Conservation (phyloP, 2,329 filamentous ascomycete genomes). For the Fusarium papillatum region DNA sequence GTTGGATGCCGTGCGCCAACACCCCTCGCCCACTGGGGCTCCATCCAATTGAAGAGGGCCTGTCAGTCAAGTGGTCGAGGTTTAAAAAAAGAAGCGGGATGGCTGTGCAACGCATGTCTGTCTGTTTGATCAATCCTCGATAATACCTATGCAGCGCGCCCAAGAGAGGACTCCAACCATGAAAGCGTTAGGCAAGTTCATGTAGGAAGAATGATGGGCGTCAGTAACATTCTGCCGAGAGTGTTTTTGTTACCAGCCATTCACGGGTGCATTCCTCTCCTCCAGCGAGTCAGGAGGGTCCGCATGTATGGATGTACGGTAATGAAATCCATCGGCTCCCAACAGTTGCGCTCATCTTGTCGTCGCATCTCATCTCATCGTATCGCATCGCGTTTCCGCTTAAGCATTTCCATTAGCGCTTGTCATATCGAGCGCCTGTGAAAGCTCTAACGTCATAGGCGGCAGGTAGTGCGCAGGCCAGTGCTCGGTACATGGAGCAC, state of each 20-base stretch:
- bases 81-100: slow-evolving; percentile 47
- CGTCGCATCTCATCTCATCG: neutral
- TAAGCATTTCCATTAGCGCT: slow-evolving; percentile 23
- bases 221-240: neutral
- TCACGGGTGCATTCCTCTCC: neutral
- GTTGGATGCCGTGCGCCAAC: slow-evolving; percentile 37
- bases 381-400: neutral
- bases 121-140: neutral
- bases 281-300: neutral
- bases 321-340: neutral
- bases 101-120: slow-evolving; percentile 42
- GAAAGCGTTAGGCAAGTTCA: neutral
- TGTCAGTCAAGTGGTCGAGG: slow-evolving; percentile 28
- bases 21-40: slow-evolving; percentile 10
- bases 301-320: neutral
- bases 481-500: slow-evolving; percentile 24
- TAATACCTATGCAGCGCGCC: neutral
- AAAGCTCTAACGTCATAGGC: slow-evolving; percentile 25
- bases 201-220: neutral
- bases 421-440: neutral
- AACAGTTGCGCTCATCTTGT: neutral
- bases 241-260: neutral
- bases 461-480: neutral
- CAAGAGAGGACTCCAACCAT: neutral
- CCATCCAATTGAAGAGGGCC: slow-evolving; percentile 4